Conservation (phyloP, 805 yeast species). For the Barnettozyma pratensis region DNA sequence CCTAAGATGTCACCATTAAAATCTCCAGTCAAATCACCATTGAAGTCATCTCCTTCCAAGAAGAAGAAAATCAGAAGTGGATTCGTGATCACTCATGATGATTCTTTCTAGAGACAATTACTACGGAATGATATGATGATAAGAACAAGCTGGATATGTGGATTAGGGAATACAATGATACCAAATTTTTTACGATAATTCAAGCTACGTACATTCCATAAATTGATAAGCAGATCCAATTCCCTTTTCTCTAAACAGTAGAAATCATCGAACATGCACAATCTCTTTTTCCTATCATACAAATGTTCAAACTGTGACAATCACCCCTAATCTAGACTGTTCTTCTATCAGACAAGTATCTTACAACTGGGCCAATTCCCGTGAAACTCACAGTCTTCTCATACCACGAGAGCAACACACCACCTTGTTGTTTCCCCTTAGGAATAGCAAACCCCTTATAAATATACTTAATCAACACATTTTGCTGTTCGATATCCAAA, state of each 20-base stretch:
- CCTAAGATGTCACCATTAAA: conserved; percentile 6
- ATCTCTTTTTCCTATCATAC: background rate
- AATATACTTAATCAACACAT: conserved; percentile 73
- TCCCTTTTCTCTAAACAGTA: too few relatives aligned
- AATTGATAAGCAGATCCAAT: too few relatives aligned
- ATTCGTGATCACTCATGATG: background rate
- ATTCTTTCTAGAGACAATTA: background rate
- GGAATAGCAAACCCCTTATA: conserved; percentile 79
- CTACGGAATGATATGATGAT: too few relatives aligned
- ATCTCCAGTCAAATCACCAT: conserved; percentile 1
- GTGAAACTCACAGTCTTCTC: conserved; percentile 80
- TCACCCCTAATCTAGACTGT: conserved; percentile 41
- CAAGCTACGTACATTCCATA: too few relatives aligned
- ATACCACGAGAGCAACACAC: conserved; percentile 82
- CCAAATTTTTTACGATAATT: background rate
- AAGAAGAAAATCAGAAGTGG: conserved; percentile 6
- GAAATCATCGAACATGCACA: too few relatives aligned
- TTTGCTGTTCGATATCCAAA: conserved; percentile 62
- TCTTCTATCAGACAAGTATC: conserved; percentile 83
- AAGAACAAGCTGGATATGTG: background rate
- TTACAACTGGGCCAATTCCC: conserved; percentile 85
- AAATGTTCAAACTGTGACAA: background rate
- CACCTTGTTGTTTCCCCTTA: conserved; percentile 82
- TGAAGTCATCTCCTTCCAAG: conserved; percentile 5
- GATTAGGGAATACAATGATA: background rate